Evolutionary conservation across 306 rosid genomes (phyloP).

Genomic region (Bauhinia variegata): DNA sequence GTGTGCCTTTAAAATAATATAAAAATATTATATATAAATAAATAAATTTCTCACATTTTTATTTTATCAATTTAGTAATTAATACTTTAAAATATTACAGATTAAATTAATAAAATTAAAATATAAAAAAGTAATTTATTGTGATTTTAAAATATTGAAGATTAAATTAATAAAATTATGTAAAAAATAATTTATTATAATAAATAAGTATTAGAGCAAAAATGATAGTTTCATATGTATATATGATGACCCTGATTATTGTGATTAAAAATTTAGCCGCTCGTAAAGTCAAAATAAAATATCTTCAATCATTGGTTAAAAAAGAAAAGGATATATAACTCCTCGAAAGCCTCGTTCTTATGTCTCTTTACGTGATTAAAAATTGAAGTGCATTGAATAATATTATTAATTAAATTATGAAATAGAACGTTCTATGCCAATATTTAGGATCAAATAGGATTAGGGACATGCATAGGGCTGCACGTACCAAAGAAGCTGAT

Average conservation of each 20-base stretch:
- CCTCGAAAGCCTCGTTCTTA: slow-evolving; percentile 12
- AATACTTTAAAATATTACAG: too few relatives aligned
- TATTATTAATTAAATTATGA: slow-evolving; percentile 31
- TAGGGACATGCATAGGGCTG: slow-evolving; percentile 4
- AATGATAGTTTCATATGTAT: too few relatives aligned
- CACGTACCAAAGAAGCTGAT: neutral
- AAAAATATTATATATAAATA: too few relatives aligned
- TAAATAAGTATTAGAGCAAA: too few relatives aligned
- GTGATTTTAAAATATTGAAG: too few relatives aligned
- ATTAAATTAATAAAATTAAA: too few relatives aligned
- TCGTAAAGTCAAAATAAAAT: slow-evolving; percentile 38
- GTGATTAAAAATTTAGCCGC: slow-evolving; percentile 15
- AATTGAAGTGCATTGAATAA: slow-evolving; percentile 28
- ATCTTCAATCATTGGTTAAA: slow-evolving; percentile 44
- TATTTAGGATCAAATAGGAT: neutral
- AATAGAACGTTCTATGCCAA: slow-evolving; percentile 44
- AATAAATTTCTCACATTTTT: too few relatives aligned
- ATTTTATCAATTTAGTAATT: too few relatives aligned
- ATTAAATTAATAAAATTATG: too few relatives aligned
- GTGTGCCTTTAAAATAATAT: too few relatives aligned
- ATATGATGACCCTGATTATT: neutral
- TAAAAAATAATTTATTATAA: too few relatives aligned
- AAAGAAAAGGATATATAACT: slow-evolving; percentile 4
- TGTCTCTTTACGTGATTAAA: slow-evolving; percentile 34
- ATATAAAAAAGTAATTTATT: too few relatives aligned